Evolutionary conservation across 441 rosid genomes (phyloP).

Genomic region (Corymbia citriodora): DNA sequence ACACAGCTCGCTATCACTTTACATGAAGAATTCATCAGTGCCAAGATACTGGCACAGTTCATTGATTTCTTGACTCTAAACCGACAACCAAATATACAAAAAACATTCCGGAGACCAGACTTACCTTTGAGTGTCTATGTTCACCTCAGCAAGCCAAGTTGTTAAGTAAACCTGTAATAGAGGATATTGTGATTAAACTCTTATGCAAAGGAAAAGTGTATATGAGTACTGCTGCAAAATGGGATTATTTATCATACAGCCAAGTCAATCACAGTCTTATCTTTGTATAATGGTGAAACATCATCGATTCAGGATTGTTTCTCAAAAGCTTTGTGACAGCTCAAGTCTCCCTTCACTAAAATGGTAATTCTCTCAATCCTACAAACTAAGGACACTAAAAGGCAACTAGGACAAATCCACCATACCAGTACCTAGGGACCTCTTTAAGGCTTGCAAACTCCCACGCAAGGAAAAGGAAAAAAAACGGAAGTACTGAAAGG

Average conservation of each 20-base stretch:
- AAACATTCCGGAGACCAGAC: background rate
- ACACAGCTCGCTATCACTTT: background rate
- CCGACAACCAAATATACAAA: background rate
- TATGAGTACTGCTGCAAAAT: background rate
- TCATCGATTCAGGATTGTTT: background rate
- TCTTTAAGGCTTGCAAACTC: background rate
- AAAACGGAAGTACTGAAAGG: background rate
- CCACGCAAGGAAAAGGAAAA: background rate
- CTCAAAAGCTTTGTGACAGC: background rate
- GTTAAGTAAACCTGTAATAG: constrained; percentile 57
- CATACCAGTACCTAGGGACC: background rate
- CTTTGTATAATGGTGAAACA: background rate
- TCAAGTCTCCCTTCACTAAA: background rate
- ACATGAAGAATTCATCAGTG: background rate
- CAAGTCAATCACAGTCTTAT: background rate
- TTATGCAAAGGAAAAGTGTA: background rate
- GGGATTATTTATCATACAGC: background rate
- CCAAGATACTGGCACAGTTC: background rate
- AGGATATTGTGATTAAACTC: background rate
- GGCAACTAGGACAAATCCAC: background rate
- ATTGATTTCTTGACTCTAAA: background rate
- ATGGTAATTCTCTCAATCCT: background rate
- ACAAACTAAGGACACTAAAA: background rate
- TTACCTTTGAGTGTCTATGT: constrained; percentile 63
- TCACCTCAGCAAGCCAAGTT: constrained; percentile 81